These are phyloP conservation scores for Anastatica hierochuntica DNA, from an alignment of 345 rosid genomes.

Conservation along the genomic window DNA sequence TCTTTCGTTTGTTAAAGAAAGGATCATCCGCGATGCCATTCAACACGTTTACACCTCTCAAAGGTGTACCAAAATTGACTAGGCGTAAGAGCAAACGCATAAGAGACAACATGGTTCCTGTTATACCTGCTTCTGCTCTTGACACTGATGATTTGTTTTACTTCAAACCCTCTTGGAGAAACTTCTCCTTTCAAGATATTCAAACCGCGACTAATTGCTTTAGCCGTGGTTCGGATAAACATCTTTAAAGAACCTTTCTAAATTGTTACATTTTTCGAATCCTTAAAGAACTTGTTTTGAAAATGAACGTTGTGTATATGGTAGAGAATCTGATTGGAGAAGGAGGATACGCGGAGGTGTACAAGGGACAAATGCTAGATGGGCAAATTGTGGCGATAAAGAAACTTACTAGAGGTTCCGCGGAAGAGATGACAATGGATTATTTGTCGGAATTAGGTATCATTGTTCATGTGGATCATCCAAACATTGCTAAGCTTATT, in stretches of 20 bases:
- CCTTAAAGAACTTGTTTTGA: neutral
- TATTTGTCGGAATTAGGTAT: constrained; percentile 85
- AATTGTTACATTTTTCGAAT: neutral
- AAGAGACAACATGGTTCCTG: constrained; percentile 46
- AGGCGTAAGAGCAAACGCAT: constrained; percentile 54
- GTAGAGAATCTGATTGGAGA: constrained; percentile 77
- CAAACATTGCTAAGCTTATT: constrained; percentile 78
- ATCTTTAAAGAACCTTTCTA: too few species aligned
- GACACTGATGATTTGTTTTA: constrained; percentile 52
- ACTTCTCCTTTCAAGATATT: constrained; percentile 56
- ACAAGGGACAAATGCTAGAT: constrained; percentile 54
- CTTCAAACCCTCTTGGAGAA: constrained; percentile 72
- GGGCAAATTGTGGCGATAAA: constrained; percentile 67
- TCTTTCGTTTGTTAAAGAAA: constrained; percentile 49
- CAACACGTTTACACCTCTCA: constrained; percentile 31
- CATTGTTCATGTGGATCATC: constrained; percentile 84
- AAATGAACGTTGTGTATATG: neutral
- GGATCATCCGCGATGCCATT: constrained; percentile 45
- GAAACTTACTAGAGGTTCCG: constrained; percentile 59
- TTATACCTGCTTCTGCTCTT: constrained; percentile 30
- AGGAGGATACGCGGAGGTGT: constrained; percentile 91
- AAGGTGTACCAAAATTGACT: constrained; percentile 48
- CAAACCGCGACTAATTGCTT: constrained; percentile 58
- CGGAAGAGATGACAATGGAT: constrained; percentile 81
- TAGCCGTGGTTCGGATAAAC: constrained; percentile 81